Percentiles rank a stretch among this genome's conserved stretches.
These are phyloP conservation scores for Botryotinia narcissicola DNA, from an alignment of 2,329 filamentous ascomycete genomes.

Conservation along the genomic window DNA sequence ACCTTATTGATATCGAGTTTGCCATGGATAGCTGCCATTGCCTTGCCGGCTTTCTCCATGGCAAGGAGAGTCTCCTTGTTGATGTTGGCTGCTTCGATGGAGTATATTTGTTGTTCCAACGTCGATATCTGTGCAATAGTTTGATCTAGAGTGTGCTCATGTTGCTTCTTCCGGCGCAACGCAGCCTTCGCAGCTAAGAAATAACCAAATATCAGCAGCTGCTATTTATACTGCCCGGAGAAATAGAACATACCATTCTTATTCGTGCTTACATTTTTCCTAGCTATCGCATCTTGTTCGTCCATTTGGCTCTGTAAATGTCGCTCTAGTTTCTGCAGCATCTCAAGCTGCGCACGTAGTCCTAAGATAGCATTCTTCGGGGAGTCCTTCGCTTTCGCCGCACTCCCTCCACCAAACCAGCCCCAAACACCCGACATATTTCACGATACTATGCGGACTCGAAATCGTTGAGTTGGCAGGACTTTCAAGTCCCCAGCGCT, in stretches of 20 bases:
- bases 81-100: slow-evolving; percentile 97
- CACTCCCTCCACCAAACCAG: slow-evolving; percentile 85
- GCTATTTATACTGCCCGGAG: background rate
- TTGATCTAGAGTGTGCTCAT: slow-evolving; percentile 88
- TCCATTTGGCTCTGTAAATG: slow-evolving; percentile 90
- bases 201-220: background rate
- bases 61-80: slow-evolving; percentile 94
- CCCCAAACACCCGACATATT: slow-evolving; percentile 70
- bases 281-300: slow-evolving; percentile 83
- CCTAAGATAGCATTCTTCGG: slow-evolving; percentile 95
- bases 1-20: slow-evolving; percentile 92
- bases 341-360: slow-evolving; percentile 85
- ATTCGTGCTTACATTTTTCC: slow-evolving; percentile 85
- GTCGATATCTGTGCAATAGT: slow-evolving; percentile 87
- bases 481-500: slow-evolving; percentile 18
- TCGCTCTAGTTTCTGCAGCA: slow-evolving; percentile 95
- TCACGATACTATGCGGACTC: slow-evolving; percentile 25
- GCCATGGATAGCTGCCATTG: slow-evolving; percentile 91
- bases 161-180: slow-evolving; percentile 88
- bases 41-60: slow-evolving; percentile 86
- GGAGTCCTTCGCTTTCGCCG: slow-evolving; percentile 85
- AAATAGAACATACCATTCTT: slow-evolving; percentile 70
- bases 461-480: slow-evolving; percentile 20
- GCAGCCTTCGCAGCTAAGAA: slow-evolving; percentile 80
- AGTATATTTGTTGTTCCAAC: slow-evolving; percentile 91